Evolutionary conservation across 139 green algal genomes (phyloP).

Genomic region (Chlamydomonas incerta): DNA sequence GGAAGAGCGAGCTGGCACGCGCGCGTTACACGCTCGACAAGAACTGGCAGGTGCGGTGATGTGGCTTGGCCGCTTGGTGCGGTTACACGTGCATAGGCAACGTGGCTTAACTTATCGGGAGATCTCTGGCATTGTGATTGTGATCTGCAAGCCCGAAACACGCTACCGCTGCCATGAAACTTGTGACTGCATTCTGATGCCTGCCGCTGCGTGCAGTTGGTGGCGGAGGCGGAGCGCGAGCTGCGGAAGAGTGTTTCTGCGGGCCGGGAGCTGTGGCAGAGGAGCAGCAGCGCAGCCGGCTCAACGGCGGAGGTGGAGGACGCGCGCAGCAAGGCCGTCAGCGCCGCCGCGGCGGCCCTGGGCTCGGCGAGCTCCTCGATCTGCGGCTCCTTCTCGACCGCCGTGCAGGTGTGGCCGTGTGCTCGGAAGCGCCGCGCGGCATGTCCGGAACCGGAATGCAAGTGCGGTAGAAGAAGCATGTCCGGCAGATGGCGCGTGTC

Average conservation of each 20-base stretch:
- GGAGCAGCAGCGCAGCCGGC: neutral
- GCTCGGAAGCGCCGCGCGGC: no score
- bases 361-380: neutral
- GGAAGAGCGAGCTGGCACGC: neutral
- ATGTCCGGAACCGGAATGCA: no score
- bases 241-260: neutral
- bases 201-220: no score
- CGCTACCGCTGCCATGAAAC: no score
- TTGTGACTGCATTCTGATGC: no score
- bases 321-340: neutral
- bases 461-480: no score
- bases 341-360: neutral
- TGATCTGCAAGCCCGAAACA: no score
- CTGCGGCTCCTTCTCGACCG: neutral
- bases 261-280: neutral
- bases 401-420: constrained; percentile 4
- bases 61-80: no score
- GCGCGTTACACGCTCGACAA: neutral
- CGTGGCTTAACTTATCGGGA: no score
- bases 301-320: neutral
- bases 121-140: no score
- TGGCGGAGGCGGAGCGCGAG: constrained; percentile 13
- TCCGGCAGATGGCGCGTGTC: no score
- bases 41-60: neutral
- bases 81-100: no score